A percentile compares a stretch with the other conserved stretches of the same genome.
Evolutionary conservation across 176 grass and related monocot species (phyloP).

Genomic region (Aegilops longissima): DNA sequence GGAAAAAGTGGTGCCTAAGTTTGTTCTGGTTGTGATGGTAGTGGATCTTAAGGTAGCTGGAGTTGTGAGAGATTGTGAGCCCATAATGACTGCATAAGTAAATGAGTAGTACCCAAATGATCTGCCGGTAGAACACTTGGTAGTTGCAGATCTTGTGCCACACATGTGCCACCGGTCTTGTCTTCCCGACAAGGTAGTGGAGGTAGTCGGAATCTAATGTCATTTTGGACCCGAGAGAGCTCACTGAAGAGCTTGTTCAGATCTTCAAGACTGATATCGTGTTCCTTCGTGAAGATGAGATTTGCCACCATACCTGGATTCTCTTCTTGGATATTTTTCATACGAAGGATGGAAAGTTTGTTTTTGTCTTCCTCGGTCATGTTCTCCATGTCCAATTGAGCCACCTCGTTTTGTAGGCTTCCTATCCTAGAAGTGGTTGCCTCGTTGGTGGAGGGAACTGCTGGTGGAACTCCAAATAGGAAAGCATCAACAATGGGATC

Average conservation of each 20-base stretch:
- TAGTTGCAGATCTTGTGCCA: background rate
- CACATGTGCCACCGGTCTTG: background rate
- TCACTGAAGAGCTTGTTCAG: background rate
- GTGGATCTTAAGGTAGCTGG: background rate
- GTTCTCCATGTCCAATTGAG: background rate
- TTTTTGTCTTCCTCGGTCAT: background rate
- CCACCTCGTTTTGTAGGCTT: background rate
- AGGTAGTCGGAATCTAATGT: background rate
- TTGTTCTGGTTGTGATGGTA: background rate
- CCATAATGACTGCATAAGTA: background rate
- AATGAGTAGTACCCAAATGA: background rate
- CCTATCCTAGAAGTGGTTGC: background rate
- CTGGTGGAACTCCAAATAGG: background rate
- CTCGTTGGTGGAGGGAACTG: background rate
- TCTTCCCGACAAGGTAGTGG: background rate
- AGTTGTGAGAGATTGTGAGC: background rate
- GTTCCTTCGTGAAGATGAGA: background rate
- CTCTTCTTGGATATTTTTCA: background rate
- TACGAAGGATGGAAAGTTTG: background rate
- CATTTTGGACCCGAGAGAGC: background rate
- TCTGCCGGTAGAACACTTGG: background rate
- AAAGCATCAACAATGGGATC: slow-evolving; percentile 4
- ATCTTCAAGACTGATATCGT: background rate
- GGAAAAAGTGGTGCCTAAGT: background rate
- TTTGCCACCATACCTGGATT: background rate